Conservation (phyloP, 1,139 yeast species). For the Saccharomyces pastorianus region DNA sequence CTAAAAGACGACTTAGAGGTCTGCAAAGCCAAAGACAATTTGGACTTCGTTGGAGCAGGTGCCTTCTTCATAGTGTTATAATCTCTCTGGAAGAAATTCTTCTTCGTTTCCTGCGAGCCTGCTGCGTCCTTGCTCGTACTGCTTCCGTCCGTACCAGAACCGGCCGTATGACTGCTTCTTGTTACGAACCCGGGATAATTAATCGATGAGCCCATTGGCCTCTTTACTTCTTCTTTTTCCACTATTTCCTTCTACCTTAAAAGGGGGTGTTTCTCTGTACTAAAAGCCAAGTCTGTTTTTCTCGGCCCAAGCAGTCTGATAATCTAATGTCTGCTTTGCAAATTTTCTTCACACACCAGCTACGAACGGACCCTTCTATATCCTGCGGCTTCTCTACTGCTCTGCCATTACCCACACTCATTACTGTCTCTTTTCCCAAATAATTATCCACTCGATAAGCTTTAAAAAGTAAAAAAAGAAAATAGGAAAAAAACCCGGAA, state of each 20-base stretch:
- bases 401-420: neutral
- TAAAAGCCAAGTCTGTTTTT: neutral
- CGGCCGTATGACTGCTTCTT: slow-evolving; percentile 9
- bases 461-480: neutral
- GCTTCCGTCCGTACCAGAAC: neutral
- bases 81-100: neutral
- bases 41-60: slow-evolving; percentile 16
- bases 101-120: neutral
- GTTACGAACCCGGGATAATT: slow-evolving; percentile 17
- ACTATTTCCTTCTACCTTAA: neutral
- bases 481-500: neutral
- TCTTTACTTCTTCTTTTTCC: neutral
- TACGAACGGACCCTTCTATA: neutral
- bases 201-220: slow-evolving; percentile 19
- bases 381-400: neutral
- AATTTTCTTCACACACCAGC: neutral
- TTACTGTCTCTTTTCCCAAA: neutral
- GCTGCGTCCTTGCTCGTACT: neutral
- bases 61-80: neutral
- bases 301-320: neutral
- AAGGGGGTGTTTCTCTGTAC: neutral
- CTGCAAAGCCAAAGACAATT: slow-evolving; percentile 24
- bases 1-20: slow-evolving; percentile 1
- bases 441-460: neutral
- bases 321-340: neutral